Base-by-base conservation (phyloP, 2,329 filamentous ascomycete species). In the Pestalotiopsis sp. region DNA sequence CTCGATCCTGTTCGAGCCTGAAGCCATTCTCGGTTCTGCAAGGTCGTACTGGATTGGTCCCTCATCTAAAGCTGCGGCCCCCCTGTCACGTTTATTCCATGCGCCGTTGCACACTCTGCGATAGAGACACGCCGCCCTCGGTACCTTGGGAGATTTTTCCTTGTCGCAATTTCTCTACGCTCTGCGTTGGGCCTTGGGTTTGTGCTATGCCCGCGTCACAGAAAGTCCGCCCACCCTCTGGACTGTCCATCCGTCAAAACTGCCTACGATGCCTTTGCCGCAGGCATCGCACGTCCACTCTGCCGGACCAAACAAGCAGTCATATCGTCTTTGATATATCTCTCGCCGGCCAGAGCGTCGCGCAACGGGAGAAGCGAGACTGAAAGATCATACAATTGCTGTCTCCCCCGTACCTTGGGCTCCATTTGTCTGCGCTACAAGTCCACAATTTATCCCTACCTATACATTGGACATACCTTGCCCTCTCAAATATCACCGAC, bases 11-110 rank as follows among this genome's bases (percentile, higher is more conserved):
- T 74, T 88, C 86, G 82, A 86, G 84, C 81, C 84, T 78, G 75
- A 80, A 76, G 75, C 79, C 81, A 79, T 78, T 79, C 81, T 80
- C 79, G 80, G 79, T 78, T 78, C 78, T 79, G 70, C 65, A 70
- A 75, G 65, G 70, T 61, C 67, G 71, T 69, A 76, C 75, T 76
- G 81, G 79, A 87, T 87, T 88, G 85, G 85, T 73, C 80, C 77
- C 82, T 84, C 82, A 86, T 87, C 80, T 81, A 80, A 82, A 81
- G 82, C 45, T 81, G 79, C 81, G 80, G 80, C 72, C 77, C 83
- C 83, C 45, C 79, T 84, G 81, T 84, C 83, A 83, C 82, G 79
- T 83, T 84, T 84, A 80, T 82, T 79, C 82, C 82, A 85, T 86
- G 83, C 82, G 79, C 74, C 81, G 83, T 83, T 78, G 80, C 80